Evolutionary conservation across 768 basidiomycete species (phyloP).

Genomic region (Infundibulicybe gibba): DNA sequence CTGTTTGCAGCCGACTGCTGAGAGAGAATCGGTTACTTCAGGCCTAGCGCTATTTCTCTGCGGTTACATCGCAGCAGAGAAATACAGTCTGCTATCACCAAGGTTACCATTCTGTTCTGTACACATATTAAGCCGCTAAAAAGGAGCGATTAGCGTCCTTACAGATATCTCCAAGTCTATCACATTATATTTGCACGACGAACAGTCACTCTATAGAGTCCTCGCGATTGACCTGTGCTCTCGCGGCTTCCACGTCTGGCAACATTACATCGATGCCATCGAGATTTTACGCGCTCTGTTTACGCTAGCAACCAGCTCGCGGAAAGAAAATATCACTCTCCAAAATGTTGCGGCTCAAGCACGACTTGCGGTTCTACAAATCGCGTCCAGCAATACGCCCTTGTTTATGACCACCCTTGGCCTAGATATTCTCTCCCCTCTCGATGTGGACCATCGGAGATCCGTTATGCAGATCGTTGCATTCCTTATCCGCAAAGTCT

Average conservation of each 20-base stretch:
- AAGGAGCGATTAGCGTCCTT: slow-evolving; percentile 50
- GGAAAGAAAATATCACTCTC: slow-evolving; percentile 64
- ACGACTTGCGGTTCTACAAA: slow-evolving; percentile 76
- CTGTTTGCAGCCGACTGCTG: slow-evolving; percentile 53
- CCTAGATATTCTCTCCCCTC: slow-evolving; percentile 82
- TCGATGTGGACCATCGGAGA: slow-evolving; percentile 72
- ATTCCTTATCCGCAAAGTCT: slow-evolving; percentile 87
- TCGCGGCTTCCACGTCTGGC: slow-evolving; percentile 92
- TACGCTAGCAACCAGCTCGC: slow-evolving; percentile 65
- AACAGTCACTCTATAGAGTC: slow-evolving; percentile 57
- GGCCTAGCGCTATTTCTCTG: slow-evolving; percentile 78
- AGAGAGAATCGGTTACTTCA: slow-evolving; percentile 53
- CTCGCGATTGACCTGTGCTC: slow-evolving; percentile 89
- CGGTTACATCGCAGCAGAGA: slow-evolving; percentile 79
- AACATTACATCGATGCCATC: slow-evolving; percentile 89
- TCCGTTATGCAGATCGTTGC: slow-evolving; percentile 92
- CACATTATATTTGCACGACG: slow-evolving; percentile 71
- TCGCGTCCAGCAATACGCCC: slow-evolving; percentile 79
- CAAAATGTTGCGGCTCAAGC: slow-evolving; percentile 78
- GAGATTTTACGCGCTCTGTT: slow-evolving; percentile 85
- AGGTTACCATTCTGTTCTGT: slow-evolving; percentile 38
- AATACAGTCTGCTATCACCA: slow-evolving; percentile 70
- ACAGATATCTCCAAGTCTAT: slow-evolving; percentile 86
- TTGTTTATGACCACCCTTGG: slow-evolving; percentile 94
- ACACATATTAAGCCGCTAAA: background rate